Conservation (phyloP, 139 green algal genomes). For the Chlorella vulgaris region DNA sequence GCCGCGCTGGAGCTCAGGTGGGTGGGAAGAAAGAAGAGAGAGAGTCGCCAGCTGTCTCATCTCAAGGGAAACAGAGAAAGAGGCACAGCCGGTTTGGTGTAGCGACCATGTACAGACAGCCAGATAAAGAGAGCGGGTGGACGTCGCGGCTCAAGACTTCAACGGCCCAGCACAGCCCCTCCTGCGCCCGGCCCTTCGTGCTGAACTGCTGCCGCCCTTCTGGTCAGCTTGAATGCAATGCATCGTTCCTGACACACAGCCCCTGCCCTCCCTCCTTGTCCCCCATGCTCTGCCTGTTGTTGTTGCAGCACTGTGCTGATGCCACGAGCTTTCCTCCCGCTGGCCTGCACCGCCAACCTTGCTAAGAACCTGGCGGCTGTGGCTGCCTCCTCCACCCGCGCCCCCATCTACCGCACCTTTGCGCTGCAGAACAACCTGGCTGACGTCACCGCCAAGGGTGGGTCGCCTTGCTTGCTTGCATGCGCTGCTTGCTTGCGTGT, state of each 20-base stretch:
- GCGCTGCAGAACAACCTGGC: conserved; percentile 79
- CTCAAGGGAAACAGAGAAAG: too few species aligned
- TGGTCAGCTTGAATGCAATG: too few species aligned
- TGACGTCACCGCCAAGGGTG: conserved; percentile 77
- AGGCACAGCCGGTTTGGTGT: too few species aligned
- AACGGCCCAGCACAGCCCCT: too few species aligned
- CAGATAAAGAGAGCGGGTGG: too few species aligned
- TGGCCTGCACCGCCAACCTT: conserved; percentile 87
- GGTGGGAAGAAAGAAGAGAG: too few species aligned
- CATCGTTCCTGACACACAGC: too few species aligned
- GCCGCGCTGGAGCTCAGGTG: conserved; percentile 76
- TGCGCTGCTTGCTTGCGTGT: background rate
- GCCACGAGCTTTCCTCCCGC: conserved; percentile 76
- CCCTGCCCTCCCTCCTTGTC: background rate
- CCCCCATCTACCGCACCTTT: conserved; percentile 90
- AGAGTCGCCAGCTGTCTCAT: too few species aligned
- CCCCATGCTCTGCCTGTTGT: background rate
- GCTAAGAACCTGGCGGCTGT: conserved; percentile 85
- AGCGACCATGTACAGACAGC: too few species aligned
- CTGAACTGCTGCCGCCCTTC: too few species aligned
- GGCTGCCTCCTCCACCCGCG: conserved; percentile 72
- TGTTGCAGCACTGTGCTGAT: conserved; percentile 59
- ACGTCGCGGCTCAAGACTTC: too few species aligned
- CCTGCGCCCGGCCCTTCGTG: too few species aligned
- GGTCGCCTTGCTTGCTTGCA: background rate